Evolutionary conservation across 805 yeast species (phyloP), one percentile per base, ranked within the genome.

Genomic region (Pichia gijzeniarum): DNA sequence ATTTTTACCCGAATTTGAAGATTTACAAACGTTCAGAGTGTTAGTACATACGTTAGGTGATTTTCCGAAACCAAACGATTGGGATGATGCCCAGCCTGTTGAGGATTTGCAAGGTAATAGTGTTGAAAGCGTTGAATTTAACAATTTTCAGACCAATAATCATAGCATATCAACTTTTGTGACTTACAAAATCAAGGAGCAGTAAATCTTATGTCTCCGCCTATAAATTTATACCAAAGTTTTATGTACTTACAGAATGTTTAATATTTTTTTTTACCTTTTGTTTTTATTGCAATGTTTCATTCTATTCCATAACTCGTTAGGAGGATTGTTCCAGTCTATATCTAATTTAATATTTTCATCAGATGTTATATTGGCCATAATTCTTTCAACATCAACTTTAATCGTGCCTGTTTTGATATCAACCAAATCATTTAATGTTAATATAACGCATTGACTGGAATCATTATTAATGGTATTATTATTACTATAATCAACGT

Each of bases 121-220:
- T 2, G 67, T 69, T 2, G 95, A 90, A 52, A 67, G 69, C 27
- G 95, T 90, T 13, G 73, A 76, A 53, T 79, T 90, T 53, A 72
- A 82, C 44, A 71, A 80, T 18, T 85, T 89, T 58, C 65, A 72
- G 22, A 88, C 96, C 0, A 72, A 70, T 41, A 69, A 75, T 22
- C 95, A 86, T 60, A 73, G 75, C 42, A 80, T 89, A 13, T 87
- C 84, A 12, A 80, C 95, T 0, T 63, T 75, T 40, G 96, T 89
- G 2, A 77, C 77, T 40, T 81, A 82, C 59, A 72, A 68, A 41
- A 48, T 70, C 17, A 43, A 41, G 27, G 54, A 55, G 3, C 53
- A 41, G 39, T 44, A 32, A 39, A 6, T 10, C 2, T 40, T 40
- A 12, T 13, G 17, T n/a, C n/a, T n/a, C n/a, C n/a, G n/a, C n/a